Base-by-base conservation (phyloP, 208 protist species). In the Leishmania tarentolae region DNA sequence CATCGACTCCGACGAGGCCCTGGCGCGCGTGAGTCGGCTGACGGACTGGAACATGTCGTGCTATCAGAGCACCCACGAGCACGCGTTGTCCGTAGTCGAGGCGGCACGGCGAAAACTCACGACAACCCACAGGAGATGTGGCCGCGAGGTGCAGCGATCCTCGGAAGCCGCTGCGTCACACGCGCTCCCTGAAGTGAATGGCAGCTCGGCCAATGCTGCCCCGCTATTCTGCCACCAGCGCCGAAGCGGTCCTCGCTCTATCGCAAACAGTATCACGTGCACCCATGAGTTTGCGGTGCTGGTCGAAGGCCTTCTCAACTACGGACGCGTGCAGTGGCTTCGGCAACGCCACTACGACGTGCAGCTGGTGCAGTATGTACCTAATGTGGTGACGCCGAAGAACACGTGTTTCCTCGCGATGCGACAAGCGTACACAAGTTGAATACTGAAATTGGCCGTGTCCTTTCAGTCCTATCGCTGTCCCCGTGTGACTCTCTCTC, bases 21-120 rank as follows among this genome's bases (percentile, higher is more conserved):
- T 88, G 79, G 79, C 78, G 6, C 76, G 75, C 31, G 83, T 91
- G 65, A 88, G 85, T n/a, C 85, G 86, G 19, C 85, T 95, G 5
- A 95, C 92, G 4, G 92, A 95, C 80, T 94, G 90, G 91, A 97
- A 94, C 76, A 72, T 71, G 37, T 95, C 91, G 1, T 81, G 85
- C 40, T 90, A 93, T 73, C 90, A 93, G 86, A 78, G 68, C 17
- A 24, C 46, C 35, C 71, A 83, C 21, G 78, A 80, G 44, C 31
- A 40, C 8, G 17, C 65, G 56, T 52, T 81, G 44, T n/a, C 69
- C 19, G n/a, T 4, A 5, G 24, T 46, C n/a, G 71, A 77, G 57
- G 71, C 40, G 24, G 57, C 31, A 31, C 79, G 79, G 19, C 71
- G 61, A 35, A 11, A 37, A 11, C 17, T 5, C 1, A 50, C 21